These are phyloP conservation scores for Dissophora ornata DNA, from an alignment of 192 early-diverging fungal genomes.

Conservation along the genomic window DNA sequence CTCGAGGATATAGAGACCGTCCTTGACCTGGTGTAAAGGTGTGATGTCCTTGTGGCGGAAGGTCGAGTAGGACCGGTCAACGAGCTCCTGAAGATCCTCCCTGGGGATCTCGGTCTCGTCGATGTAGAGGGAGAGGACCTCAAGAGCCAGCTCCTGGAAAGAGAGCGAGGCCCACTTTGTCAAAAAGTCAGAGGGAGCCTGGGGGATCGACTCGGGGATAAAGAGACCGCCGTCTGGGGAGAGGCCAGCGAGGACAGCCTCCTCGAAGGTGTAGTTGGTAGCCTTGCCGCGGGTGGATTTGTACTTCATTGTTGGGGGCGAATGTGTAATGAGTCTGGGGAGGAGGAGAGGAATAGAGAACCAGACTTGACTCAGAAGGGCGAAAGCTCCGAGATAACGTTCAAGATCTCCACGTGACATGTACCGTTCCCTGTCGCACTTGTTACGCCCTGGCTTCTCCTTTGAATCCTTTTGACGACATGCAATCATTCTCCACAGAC, in stretches of 20 bases:
- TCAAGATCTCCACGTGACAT: neutral
- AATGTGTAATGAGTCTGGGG: constrained; percentile 7
- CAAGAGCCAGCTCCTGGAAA: constrained; percentile 85
- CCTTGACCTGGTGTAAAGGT: constrained; percentile 75
- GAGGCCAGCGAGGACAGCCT: constrained; percentile 92
- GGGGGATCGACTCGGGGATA: constrained; percentile 88
- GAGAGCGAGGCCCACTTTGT: constrained; percentile 75
- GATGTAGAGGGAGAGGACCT: constrained; percentile 88
- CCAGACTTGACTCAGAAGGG: neutral
- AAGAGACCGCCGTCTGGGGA: constrained; percentile 95
- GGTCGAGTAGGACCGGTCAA: constrained; percentile 80
- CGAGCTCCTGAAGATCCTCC: constrained; percentile 73
- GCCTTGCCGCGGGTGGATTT: constrained; percentile 88
- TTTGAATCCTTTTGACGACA: too few relatives aligned
- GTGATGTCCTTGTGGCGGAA: constrained; percentile 83
- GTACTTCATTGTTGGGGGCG: constrained; percentile 80
- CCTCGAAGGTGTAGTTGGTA: constrained; percentile 81
- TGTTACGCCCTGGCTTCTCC: neutral
- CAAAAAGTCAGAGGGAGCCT: constrained; percentile 76
- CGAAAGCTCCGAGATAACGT: neutral
- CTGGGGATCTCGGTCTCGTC: constrained; percentile 81
- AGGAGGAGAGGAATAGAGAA: constrained; percentile 1
- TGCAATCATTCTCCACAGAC: too few relatives aligned
- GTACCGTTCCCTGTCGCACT: neutral
- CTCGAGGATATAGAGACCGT: constrained; percentile 83